A percentile compares a stretch with the other conserved stretches of the same genome.
phyloP scores from a whole-genome alignment of 2,329 filamentous ascomycete genomes.

The Sporothrix curviconia region DNA sequence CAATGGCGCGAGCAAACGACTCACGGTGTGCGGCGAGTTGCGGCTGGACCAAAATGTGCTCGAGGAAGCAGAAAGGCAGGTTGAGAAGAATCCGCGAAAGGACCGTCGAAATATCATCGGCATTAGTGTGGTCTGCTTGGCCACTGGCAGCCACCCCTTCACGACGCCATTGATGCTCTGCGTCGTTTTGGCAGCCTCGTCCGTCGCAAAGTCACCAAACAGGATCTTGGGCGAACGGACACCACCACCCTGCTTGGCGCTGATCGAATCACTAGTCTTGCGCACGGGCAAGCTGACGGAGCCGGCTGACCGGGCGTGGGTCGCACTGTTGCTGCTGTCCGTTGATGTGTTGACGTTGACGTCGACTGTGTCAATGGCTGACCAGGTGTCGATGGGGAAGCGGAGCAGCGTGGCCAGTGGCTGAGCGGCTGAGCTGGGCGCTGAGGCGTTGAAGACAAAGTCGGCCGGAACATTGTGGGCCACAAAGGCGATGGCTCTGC shows the following conservation, averaged over 20 bases:
- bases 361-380: background rate
- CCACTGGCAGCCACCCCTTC: background rate
- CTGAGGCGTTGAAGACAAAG: conserved; percentile 34
- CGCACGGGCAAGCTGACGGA: conserved; percentile 17
- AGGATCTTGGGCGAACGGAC: conserved; percentile 42
- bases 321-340: background rate
- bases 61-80: conserved; percentile 60
- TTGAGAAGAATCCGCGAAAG: conserved; percentile 65
- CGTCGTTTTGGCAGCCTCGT: background rate
- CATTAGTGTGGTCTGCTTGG: background rate
- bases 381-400: background rate
- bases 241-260: background rate
- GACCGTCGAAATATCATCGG: conserved; percentile 33
- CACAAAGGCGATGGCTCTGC: conserved; percentile 51
- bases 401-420: background rate
- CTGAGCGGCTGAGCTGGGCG: conserved; percentile 43
- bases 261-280: background rate
- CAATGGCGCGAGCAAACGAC: conserved; percentile 31
- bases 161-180: background rate
- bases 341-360: background rate
- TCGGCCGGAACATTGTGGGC: conserved; percentile 52
- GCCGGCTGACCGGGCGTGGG: conserved; percentile 9
- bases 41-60: conserved; percentile 57
- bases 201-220: conserved; percentile 59
- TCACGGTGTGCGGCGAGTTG: conserved; percentile 33